These are phyloP conservation scores for Flammula alnicola DNA, from an alignment of 1,284 basidiomycete species.

Conservation along the genomic window DNA sequence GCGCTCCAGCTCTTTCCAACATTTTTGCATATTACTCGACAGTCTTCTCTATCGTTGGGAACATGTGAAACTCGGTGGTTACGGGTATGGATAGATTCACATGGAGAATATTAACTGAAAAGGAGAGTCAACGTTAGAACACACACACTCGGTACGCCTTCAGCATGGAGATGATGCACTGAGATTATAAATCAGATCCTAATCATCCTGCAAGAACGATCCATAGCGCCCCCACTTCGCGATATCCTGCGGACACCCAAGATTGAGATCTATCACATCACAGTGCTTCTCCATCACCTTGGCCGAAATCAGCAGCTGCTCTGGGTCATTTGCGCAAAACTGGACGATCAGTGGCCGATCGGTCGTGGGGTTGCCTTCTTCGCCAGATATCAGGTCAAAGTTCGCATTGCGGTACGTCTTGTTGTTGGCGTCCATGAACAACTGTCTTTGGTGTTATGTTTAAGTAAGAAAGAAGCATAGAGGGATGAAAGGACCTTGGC, in stretches of 20 bases:
- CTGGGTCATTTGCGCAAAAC: too few relatives aligned
- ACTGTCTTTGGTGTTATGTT: conserved; percentile 38
- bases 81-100: conserved; percentile 87
- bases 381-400: too few relatives aligned
- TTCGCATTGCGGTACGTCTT: conserved; percentile 61
- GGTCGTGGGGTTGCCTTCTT: too few relatives aligned
- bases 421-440: conserved; percentile 65
- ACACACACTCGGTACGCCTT: neutral
- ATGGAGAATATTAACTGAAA: too few relatives aligned
- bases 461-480: neutral
- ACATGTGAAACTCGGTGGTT: conserved; percentile 95
- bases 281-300: too few relatives aligned
- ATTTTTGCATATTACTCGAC: conserved; percentile 93
- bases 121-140: too few relatives aligned
- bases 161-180: conserved; percentile 65
- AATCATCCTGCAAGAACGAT: conserved; percentile 92
- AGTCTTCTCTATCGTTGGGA: conserved; percentile 84
- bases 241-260: too few relatives aligned
- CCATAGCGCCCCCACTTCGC: conserved; percentile 92
- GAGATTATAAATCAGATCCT: conserved; percentile 82
- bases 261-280: too few relatives aligned
- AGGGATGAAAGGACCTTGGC: conserved; percentile 67
- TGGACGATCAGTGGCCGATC: too few relatives aligned
- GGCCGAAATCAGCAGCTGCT: too few relatives aligned
- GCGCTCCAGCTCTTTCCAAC: conserved; percentile 93